Conservation (phyloP, 768 basidiomycete species). For the Tephrocybe sp. region DNA sequence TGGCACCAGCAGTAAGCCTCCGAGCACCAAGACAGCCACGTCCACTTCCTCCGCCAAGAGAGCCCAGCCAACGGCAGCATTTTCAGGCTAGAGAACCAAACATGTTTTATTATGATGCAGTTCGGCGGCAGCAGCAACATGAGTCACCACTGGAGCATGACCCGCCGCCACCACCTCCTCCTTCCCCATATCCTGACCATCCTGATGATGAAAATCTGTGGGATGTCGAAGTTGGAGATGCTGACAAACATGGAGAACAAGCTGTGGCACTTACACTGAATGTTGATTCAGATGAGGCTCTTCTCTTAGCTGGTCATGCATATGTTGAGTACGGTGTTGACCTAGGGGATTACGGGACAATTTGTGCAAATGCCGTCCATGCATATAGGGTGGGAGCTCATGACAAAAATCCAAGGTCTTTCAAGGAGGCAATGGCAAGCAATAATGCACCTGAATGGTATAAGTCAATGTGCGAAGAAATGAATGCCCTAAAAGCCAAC, state of each 20-base stretch:
- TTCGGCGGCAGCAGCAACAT: neutral
- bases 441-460: slow-evolving; percentile 23
- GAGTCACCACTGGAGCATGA: neutral
- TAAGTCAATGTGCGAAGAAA: slow-evolving; percentile 27
- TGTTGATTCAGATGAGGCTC: neutral
- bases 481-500: slow-evolving; percentile 22
- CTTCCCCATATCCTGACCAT: neutral
- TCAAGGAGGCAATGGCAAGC: slow-evolving; percentile 19
- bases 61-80: neutral
- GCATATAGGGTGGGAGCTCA: slow-evolving; percentile 3
- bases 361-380: neutral
- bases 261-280: slow-evolving; percentile 2
- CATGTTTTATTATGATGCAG: neutral
- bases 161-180: neutral
- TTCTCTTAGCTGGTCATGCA: neutral
- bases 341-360: neutral
- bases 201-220: neutral
- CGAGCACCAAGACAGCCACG: neutral
- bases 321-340: neutral
- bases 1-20: no score
- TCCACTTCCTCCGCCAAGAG: neutral
- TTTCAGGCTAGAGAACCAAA: neutral
- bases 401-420: slow-evolving; percentile 4
- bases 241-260: neutral
- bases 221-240: neutral